phyloP scores from a whole-genome alignment of 176 grass and related monocot genomes.

The Musa beccarii region DNA sequence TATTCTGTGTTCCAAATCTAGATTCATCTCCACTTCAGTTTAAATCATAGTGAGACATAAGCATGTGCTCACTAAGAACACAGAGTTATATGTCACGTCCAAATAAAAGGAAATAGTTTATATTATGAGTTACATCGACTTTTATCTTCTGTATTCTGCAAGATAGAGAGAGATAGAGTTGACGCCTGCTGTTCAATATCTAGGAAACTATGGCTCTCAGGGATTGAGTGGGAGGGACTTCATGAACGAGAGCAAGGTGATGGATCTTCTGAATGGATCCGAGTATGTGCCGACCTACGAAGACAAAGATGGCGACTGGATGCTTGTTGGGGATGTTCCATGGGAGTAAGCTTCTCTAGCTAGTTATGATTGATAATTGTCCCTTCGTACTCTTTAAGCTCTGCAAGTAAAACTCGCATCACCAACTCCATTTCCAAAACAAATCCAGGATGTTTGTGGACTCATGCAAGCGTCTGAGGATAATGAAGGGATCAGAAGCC shows the following conservation, averaged over 20 bases:
- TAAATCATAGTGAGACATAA: no score
- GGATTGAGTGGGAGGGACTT: conserved; percentile 17
- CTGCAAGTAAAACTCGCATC: background rate
- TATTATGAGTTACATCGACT: conserved; percentile 2
- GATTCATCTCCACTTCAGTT: no score
- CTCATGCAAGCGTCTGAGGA: conserved; percentile 91
- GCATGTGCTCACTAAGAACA: no score
- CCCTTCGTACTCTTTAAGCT: no score
- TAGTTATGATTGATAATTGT: background rate
- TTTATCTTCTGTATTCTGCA: background rate
- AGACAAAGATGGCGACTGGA: conserved; percentile 96
- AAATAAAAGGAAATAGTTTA: background rate
- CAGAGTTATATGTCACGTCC: no score
- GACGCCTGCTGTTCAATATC: background rate
- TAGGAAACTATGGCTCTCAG: conserved; percentile 14
- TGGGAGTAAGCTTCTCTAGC: conserved; percentile 64
- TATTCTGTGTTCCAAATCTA: no score
- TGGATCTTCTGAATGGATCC: conserved; percentile 51
- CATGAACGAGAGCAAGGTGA: conserved; percentile 47
- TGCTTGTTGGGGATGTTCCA: conserved; percentile 88
- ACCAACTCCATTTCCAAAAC: conserved; percentile 11
- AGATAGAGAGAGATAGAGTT: no score
- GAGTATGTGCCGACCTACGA: conserved; percentile 91
- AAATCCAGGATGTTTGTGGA: conserved; percentile 86
- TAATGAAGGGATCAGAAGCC: conserved; percentile 96